These are phyloP conservation scores for Paulownia fortunei DNA, from an alignment of 257 asterid genomes.

Conservation along the genomic window DNA sequence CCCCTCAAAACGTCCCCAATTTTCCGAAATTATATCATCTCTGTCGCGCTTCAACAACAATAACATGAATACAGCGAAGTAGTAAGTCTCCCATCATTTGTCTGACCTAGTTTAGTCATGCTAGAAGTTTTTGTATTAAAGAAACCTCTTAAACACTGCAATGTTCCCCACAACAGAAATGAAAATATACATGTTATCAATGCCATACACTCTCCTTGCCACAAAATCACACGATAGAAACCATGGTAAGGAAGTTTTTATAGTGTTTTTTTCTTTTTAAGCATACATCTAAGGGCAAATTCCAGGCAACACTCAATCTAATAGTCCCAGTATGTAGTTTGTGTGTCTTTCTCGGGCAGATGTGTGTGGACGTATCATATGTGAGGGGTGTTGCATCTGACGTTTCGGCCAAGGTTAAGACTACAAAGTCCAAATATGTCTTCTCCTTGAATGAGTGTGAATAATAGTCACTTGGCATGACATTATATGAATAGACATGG, in stretches of 20 bases:
- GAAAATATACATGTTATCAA: slow-evolving; percentile 17
- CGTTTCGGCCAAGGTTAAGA: not conserved
- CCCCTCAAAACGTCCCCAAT: slow-evolving; percentile 91
- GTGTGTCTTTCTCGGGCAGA: not conserved
- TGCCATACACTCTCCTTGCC: not conserved
- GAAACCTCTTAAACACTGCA: slow-evolving; percentile 3
- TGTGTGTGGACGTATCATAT: not conserved
- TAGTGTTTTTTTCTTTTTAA: not conserved
- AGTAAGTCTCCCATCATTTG: slow-evolving; percentile 36
- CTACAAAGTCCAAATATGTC: slow-evolving; percentile 13
- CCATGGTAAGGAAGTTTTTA: not conserved
- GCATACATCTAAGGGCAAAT: not conserved
- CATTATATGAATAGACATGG: slow-evolving; percentile 11
- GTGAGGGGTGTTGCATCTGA: not conserved
- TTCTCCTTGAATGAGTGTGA: not conserved
- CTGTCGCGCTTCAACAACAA: slow-evolving; percentile 54
- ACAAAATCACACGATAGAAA: not conserved
- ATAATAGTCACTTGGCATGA: not conserved
- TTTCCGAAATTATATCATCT: slow-evolving; percentile 69
- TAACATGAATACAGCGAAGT: slow-evolving; percentile 46
- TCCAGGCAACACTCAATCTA: not conserved
- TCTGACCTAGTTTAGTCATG: slow-evolving; percentile 25
- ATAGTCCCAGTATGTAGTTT: not conserved
- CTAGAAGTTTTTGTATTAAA: slow-evolving; percentile 28
- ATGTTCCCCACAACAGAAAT: slow-evolving; percentile 20